phyloP scores from a whole-genome alignment of 805 yeast species.

The Wickerhamiella qilinensis region DNA sequence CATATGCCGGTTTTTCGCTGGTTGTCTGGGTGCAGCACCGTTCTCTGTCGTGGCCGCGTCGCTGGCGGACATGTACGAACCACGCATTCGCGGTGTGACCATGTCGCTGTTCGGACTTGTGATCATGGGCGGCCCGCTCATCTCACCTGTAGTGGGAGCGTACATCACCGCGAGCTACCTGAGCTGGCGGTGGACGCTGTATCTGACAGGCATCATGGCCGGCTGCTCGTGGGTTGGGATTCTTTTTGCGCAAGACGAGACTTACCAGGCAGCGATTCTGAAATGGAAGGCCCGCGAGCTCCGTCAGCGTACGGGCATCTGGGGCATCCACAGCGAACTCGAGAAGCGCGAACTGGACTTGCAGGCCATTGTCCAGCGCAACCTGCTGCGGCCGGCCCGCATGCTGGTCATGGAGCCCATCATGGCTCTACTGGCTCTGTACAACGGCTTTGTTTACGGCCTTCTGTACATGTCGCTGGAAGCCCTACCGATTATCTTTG shows the following conservation, averaged over 20 bases:
- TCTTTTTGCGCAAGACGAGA: slow-evolving; percentile 24
- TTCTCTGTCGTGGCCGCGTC: slow-evolving; percentile 44
- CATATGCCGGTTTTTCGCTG: slow-evolving; percentile 40
- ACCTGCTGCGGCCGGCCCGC: slow-evolving; percentile 15
- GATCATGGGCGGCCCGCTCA: slow-evolving; percentile 66
- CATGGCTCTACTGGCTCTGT: slow-evolving; percentile 22
- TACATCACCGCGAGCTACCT: slow-evolving; percentile 61
- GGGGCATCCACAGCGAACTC: slow-evolving; percentile 35
- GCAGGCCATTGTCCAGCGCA: slow-evolving; percentile 25
- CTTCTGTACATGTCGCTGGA: slow-evolving; percentile 24
- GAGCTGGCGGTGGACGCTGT: slow-evolving; percentile 42
- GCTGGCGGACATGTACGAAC: slow-evolving; percentile 39
- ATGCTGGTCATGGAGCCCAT: slow-evolving; percentile 26
- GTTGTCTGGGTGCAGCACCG: slow-evolving; percentile 44
- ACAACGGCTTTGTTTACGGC: slow-evolving; percentile 26
- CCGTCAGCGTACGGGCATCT: slow-evolving; percentile 31
- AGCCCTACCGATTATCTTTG: slow-evolving; percentile 24
- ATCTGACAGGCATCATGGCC: slow-evolving; percentile 30
- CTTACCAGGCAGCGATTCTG: slow-evolving; percentile 22
- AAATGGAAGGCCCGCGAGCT: slow-evolving; percentile 29
- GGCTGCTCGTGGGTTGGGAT: slow-evolving; percentile 19
- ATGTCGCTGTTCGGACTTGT: slow-evolving; percentile 32
- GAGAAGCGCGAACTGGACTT: slow-evolving; percentile 25
- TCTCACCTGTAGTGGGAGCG: slow-evolving; percentile 72
- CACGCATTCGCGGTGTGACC: slow-evolving; percentile 37